Base-by-base conservation (phyloP, 192 early-diverging fungal genomes). In the Jimgerdemannia flammicorona region DNA sequence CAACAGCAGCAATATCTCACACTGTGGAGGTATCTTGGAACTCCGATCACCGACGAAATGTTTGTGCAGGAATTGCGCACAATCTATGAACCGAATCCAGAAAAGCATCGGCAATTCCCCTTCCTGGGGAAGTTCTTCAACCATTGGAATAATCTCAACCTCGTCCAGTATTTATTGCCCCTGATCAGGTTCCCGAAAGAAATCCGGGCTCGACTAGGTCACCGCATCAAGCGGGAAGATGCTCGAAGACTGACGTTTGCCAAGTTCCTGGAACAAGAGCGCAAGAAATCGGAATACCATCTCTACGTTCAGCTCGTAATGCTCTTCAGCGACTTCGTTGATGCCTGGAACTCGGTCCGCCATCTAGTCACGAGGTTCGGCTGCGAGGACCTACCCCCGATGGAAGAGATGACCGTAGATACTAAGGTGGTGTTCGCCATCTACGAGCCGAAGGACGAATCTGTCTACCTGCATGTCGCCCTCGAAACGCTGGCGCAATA, bases 171-270 rank as follows among this genome's bases (percentile, higher is more conserved):
- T 44, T 63, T 77, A 42, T 43, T 59, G 8, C 71, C 71, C 0
- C 54, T 77, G 14, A 70, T 77, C 6, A 71, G 67, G 66, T 77
- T 77, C 42, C 19, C 69, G 40, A 44, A 77, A 73, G 63, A 72
- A 19, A 17, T 77, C n/a, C 7, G 29, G 6, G 43, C 18, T 4
- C 44, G 71, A 29, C 43, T 77, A 4, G 72, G 19, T 9, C 66
- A 73, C 54, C 72, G 64, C 44, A n/a, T 77, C 63, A 74, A 64
- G 10, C 75, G 76, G 39, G 44, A 77, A 3, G 29, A 77, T 18
- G 76, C 76, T 64, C 40, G 54, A 6, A 20, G 29, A 44, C 9
- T 67, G 39, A 67, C 76, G 14, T 77, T 77, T 44, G 40, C 29
- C 18, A n/a, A 67, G 14, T 77, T 77, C 59, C 71, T 77, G 29